Base-by-base conservation (phyloP, 164 flowering plant species). In the Macadamia integrifolia region DNA sequence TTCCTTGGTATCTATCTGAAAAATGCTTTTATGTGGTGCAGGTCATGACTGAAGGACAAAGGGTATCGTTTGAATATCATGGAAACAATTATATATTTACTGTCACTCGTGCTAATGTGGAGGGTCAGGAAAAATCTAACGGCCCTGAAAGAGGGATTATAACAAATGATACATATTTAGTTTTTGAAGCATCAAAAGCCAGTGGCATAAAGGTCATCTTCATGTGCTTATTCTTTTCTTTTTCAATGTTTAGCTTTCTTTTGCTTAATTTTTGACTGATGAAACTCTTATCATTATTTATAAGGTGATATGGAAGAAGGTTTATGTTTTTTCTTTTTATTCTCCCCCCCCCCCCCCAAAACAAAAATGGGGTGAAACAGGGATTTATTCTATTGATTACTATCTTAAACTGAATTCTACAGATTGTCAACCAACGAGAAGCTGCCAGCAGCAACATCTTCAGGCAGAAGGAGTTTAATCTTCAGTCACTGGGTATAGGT, bases 351-450 rank as follows among this genome's bases (percentile, higher is more conserved):
- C n/a, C n/a, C n/a, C n/a, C n/a, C n/a, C n/a, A 23, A 23, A 23
- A 23, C 23, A 5, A 5, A 35, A 35, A 35, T 35, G 40, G 40
- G 5, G 3, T 35, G 40, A 35, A 2, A 35, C 23, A 5, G 40
- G 40, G 40, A 49, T 14, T 10, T 10, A 49, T 49, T 8, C 6
- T 53, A 53, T 1, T 53, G 57, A 53, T 53, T 6, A 53, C n/a
- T 12, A 42, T 66, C 23, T 35, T 18, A 13, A 11, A 42, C 29
- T 44, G 60, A 31, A 6, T 55, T 61, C 29, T 86, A 74, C 91
- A 94, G 97, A 85, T 95, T 69, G 85, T 88, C 65, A 95, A 95
- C 72, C 99, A 95, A 71, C 94, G 97, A 67, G 96, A 90, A 82
- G 86, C 89, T 71, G 89, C 96, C 64, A 91, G 87, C 78, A 95